A percentile compares a stretch with the other conserved stretches of the same genome.
Conservation (phyloP, 352 stramenopile genomes). For the Elongisporangium undulatum region DNA sequence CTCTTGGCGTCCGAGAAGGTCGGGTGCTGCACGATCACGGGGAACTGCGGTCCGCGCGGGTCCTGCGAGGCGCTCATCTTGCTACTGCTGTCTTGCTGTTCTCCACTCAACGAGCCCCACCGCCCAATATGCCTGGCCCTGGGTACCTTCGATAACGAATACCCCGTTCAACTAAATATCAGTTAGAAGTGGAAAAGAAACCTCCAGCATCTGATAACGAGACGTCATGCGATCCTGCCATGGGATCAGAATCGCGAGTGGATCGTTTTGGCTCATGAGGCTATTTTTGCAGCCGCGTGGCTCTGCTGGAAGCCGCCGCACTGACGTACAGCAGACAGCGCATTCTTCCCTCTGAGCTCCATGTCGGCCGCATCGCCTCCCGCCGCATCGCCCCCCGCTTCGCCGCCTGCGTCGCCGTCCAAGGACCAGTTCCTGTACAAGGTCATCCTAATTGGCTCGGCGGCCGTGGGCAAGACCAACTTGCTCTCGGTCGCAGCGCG, state of each 20-base stretch:
- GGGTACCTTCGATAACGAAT: neutral
- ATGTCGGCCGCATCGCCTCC: neutral
- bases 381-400: constrained; percentile 12
- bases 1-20: constrained; percentile 63
- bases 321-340: neutral
- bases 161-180: neutral
- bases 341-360: neutral
- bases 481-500: constrained; percentile 47
- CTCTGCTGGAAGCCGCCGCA: neutral
- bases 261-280: neutral
- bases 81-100: constrained; percentile 34
- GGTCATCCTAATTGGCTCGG: constrained; percentile 58
- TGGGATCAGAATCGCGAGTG: neutral
- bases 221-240: neutral
- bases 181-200: neutral
- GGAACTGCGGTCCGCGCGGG: constrained; percentile 59
- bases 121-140: neutral
- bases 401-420: constrained; percentile 33
- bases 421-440: constrained; percentile 50
- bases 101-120: constrained; percentile 2
- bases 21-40: constrained; percentile 77
- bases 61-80: constrained; percentile 35
- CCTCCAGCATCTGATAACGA: neutral
- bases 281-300: neutral
- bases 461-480: constrained; percentile 63